Base-by-base conservation (phyloP, 2,329 filamentous ascomycete species). In the Fusarium algeriense region DNA sequence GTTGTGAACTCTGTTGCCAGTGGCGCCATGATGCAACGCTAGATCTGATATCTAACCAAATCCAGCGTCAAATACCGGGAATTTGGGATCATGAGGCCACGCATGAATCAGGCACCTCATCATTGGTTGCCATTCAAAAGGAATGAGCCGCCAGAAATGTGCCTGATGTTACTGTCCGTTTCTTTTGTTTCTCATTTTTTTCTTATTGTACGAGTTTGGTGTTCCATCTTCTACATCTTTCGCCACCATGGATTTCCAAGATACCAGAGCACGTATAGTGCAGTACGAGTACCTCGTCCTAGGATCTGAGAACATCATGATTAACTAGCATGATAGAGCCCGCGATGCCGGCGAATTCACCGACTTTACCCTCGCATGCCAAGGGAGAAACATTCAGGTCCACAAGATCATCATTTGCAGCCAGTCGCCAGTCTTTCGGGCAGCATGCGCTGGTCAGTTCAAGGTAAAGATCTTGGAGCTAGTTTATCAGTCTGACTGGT, bases 371-470 rank as follows among this genome's bases (percentile, higher is more conserved):
- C 49, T 67, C 2, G 13, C 41, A 0, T 67, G 64, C 4, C 6
- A 67, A 0, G 43, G 28, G 1, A 12, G 19, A 12, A 19, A 40
- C 7, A 62, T 67, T 2, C 13, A 34, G 1, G 64, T 55, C 7
- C 63, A 67, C 17, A 67, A 44, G 11, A 38, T 67, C 3, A 50
- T 67, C 6, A 40, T 67, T 10, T 67, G 64, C 3, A 55, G 55
- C 20, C 64, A 67, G 4, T 67, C 64, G 3, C 37, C 63, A 1
- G 63, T 67, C 2, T 67, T 67, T 8, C 64, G 55, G 1, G 64
- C 64, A 26, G 64, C 63, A 17, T 67, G 64, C 4, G 9, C 32
- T 4, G 55, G 64, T 2, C 48, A 44, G 0, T 72, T 72, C 14
- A 69, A 64, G 55, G 56, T 43, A 26, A n/a, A 9, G 5, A 26